Evolutionary conservation across 2,329 filamentous ascomycete genomes (phyloP).

Genomic region (Trichoderma brevicompactum): DNA sequence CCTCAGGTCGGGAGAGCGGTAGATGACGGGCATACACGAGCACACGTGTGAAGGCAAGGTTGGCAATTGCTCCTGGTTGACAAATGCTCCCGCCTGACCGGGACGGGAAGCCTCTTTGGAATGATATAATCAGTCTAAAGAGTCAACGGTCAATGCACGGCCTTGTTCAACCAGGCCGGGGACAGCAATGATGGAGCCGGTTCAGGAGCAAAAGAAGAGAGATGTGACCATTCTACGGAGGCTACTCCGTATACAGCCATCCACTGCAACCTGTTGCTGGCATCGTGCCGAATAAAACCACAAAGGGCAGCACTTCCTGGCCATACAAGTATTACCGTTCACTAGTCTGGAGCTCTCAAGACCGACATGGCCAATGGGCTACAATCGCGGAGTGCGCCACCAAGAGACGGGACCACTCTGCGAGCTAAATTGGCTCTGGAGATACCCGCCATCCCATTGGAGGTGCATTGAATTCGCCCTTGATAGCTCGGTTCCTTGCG

Average conservation of each 20-base stretch:
- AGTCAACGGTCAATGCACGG: neutral
- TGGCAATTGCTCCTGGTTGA: neutral
- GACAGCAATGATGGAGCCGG: neutral
- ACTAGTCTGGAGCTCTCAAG: conserved; percentile 14
- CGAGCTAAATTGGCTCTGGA: conserved; percentile 25
- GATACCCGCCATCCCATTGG: conserved; percentile 25
- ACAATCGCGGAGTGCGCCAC: conserved; percentile 16
- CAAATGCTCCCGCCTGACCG: neutral
- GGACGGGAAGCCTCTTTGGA: neutral
- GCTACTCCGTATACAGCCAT: neutral
- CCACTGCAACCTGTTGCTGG: neutral
- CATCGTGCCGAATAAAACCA: neutral
- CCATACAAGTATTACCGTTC: neutral
- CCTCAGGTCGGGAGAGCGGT: conserved; percentile 13
- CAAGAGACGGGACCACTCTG: conserved; percentile 6
- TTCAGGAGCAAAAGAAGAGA: neutral
- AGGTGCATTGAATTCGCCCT: conserved; percentile 1
- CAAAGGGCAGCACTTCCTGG: neutral
- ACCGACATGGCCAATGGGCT: conserved; percentile 19
- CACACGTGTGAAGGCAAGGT: conserved; percentile 14
- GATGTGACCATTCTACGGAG: neutral
- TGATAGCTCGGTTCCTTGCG: conserved; percentile 11
- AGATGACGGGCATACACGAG: conserved; percentile 12
- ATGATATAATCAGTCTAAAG: neutral
- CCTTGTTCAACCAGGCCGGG: neutral